phyloP scores from a whole-genome alignment of 345 rosid species.

The Acer saccharum region DNA sequence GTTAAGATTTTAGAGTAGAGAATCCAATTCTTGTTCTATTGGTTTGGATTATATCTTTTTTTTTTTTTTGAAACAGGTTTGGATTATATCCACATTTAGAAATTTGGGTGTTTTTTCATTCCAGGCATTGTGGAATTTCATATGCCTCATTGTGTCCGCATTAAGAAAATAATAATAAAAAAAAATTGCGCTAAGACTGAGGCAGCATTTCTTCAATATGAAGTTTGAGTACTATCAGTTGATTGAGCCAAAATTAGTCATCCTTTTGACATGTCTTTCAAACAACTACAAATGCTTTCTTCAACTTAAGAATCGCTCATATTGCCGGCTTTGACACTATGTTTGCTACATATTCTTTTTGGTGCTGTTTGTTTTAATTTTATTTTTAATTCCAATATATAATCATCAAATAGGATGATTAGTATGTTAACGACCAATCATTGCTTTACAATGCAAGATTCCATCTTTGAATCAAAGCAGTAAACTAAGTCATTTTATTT shows the following conservation, averaged over 20 bases:
- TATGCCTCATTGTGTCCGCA: background rate
- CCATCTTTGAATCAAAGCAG: slow-evolving; percentile 4
- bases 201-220: background rate
- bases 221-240: background rate
- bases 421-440: background rate
- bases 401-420: background rate
- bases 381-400: background rate
- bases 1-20: background rate
- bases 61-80: too few relatives aligned
- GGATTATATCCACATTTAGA: background rate
- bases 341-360: slow-evolving; percentile 1
- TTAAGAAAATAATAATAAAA: background rate
- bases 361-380: background rate
- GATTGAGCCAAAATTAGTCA: background rate
- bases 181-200: background rate
- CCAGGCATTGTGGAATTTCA: background rate
- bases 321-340: background rate
- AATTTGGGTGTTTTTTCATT: background rate
- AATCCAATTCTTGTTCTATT: background rate
- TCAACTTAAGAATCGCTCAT: background rate
- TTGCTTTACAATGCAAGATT: background rate
- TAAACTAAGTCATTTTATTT: background rate
- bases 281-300: background rate
- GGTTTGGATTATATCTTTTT: background rate
- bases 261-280: background rate